phyloP scores from a whole-genome alignment of 2,329 filamentous ascomycete species.

The Pseudocercospora macadamiae region DNA sequence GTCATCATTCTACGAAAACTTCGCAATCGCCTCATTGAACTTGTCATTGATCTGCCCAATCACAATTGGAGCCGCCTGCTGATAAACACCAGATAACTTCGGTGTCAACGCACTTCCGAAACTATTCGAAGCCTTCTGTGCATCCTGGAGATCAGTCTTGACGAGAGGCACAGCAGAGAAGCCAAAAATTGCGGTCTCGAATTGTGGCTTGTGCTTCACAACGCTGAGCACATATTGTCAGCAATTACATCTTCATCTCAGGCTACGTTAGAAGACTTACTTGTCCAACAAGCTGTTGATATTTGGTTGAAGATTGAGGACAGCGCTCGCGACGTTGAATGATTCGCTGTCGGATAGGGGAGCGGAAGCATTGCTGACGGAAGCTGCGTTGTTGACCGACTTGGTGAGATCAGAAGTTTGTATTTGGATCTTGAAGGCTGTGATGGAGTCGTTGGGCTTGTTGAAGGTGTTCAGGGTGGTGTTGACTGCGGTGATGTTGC shows the following conservation, averaged over 20 bases:
- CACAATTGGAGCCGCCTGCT: constrained; percentile 9
- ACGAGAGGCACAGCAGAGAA: constrained; percentile 8
- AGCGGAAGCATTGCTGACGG: constrained; percentile 7
- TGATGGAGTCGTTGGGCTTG: constrained; percentile 15
- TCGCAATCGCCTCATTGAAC: constrained; percentile 8
- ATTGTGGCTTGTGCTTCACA: constrained; percentile 7
- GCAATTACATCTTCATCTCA: not conserved
- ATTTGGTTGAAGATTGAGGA: constrained; percentile 12
- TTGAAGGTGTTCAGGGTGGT: constrained; percentile 14
- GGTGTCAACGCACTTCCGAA: constrained; percentile 11
- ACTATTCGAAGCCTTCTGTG: constrained; percentile 4
- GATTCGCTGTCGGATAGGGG: constrained; percentile 10
- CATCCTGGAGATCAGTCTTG: constrained; percentile 9
- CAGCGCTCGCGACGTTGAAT: constrained; percentile 7
- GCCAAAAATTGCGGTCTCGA: constrained; percentile 11
- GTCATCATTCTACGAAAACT: too few relatives aligned
- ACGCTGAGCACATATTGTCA: not conserved
- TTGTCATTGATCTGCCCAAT: constrained; percentile 14
- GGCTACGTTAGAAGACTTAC: not conserved
- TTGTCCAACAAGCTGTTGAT: constrained; percentile 13
- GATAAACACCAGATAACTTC: constrained; percentile 13
- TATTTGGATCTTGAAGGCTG: constrained; percentile 10
- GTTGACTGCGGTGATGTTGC: constrained; percentile 17
- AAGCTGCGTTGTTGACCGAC: constrained; percentile 10
- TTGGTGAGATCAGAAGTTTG: constrained; percentile 10